Percentiles rank a stretch among this genome's conserved stretches.
Conservation (phyloP, 2,329 filamentous ascomycete genomes). For the Microdochium paspali region DNA sequence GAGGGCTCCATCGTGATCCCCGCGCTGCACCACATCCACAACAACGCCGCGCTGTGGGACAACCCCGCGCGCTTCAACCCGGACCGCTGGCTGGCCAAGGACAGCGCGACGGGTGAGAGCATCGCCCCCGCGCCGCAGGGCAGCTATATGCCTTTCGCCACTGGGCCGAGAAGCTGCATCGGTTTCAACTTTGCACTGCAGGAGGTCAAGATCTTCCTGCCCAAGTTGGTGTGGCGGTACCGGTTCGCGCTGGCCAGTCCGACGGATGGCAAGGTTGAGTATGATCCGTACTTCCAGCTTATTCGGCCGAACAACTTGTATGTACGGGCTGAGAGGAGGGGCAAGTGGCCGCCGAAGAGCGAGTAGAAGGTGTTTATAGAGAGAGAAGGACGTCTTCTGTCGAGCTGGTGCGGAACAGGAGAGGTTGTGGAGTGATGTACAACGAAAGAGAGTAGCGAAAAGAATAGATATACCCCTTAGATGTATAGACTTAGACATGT, state of each 20-base stretch:
- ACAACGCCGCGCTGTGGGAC: slow-evolving; percentile 46
- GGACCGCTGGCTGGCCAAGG: slow-evolving; percentile 47
- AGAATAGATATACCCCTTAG: too few species aligned
- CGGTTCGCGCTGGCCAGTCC: slow-evolving; percentile 34
- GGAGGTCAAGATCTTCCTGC: slow-evolving; percentile 50
- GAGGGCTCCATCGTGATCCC: slow-evolving; percentile 42
- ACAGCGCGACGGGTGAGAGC: slow-evolving; percentile 41
- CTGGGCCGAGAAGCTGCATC: slow-evolving; percentile 48
- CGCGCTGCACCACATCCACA: slow-evolving; percentile 39
- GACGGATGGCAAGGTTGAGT: slow-evolving; percentile 41
- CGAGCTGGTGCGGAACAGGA: too few species aligned
- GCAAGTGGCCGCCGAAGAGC: slow-evolving; percentile 31
- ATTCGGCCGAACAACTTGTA: slow-evolving; percentile 47
- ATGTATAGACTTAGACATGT: too few species aligned
- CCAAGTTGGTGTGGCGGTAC: slow-evolving; percentile 50
- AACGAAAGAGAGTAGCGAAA: too few species aligned
- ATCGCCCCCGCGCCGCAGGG: slow-evolving; percentile 25
- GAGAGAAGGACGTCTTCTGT: too few species aligned
- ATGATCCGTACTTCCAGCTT: slow-evolving; percentile 50
- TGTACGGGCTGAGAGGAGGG: slow-evolving; percentile 36
- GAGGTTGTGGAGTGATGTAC: too few species aligned
- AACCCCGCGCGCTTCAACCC: slow-evolving; percentile 49
- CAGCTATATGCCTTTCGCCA: slow-evolving; percentile 49
- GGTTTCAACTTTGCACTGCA: slow-evolving; percentile 56
- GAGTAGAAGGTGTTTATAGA: too few species aligned